These are phyloP conservation scores for Erucastrum elatum DNA, from an alignment of 345 rosid species.

Conservation along the genomic window DNA sequence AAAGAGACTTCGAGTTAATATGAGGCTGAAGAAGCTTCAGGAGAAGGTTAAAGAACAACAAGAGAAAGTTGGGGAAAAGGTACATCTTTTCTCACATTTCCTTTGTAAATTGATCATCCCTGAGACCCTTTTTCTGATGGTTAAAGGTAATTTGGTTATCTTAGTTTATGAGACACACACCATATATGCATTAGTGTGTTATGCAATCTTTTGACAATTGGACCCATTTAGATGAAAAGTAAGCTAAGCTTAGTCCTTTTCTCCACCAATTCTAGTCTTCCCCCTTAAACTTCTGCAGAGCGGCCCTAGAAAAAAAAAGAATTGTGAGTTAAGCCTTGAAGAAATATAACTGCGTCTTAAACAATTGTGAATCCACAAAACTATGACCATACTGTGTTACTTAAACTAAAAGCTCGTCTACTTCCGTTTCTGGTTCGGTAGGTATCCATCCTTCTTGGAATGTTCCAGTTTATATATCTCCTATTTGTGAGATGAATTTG, in stretches of 20 bases:
- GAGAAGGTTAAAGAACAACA: conserved; percentile 67
- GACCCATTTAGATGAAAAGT: background rate
- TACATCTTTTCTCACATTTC: conserved; percentile 9
- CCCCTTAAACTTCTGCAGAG: background rate
- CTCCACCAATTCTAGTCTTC: background rate
- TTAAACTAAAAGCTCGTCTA: background rate
- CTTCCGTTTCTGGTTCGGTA: background rate
- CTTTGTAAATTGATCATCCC: background rate
- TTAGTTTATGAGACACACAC: background rate
- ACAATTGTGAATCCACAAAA: background rate
- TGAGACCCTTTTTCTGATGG: background rate
- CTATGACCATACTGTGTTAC: background rate
- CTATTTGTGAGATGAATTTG: background rate
- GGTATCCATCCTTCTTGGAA: background rate
- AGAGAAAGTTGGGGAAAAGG: conserved; percentile 55
- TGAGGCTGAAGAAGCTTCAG: conserved; percentile 50
- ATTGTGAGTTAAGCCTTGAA: background rate
- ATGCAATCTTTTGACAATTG: background rate
- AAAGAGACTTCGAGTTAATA: conserved; percentile 61
- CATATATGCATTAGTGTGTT: background rate
- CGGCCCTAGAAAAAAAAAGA: background rate
- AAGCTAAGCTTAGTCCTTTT: background rate
- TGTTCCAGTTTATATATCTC: background rate
- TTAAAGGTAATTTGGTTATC: background rate
- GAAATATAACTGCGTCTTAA: background rate